phyloP scores from a whole-genome alignment of 2,329 filamentous ascomycete genomes.

The Aspergillus texensis region DNA sequence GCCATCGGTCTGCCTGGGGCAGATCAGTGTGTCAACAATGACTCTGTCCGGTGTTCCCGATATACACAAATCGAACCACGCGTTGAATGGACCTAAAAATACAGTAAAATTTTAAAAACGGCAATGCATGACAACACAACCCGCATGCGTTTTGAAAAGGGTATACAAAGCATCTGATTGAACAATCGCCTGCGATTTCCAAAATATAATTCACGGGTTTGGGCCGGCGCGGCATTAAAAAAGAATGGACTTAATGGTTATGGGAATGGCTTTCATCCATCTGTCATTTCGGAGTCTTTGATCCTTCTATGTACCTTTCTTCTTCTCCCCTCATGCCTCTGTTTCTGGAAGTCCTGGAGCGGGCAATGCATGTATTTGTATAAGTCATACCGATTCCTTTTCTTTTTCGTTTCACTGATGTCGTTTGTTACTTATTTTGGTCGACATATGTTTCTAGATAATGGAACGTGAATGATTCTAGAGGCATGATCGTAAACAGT shows the following conservation, averaged over 20 bases:
- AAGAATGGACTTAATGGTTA: slow-evolving; percentile 12
- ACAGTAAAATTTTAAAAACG: slow-evolving; percentile 1
- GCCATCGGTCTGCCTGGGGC: slow-evolving; percentile 15
- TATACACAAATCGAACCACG: slow-evolving; percentile 2
- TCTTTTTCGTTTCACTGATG: slow-evolving; percentile 21
- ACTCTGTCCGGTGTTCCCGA: background rate
- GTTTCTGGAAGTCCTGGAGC: slow-evolving; percentile 27
- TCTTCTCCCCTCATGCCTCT: slow-evolving; percentile 25
- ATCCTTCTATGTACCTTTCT: slow-evolving; percentile 15
- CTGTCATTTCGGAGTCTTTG: slow-evolving; percentile 20
- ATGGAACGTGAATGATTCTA: slow-evolving; percentile 30
- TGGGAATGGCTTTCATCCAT: slow-evolving; percentile 15
- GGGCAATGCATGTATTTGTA: slow-evolving; percentile 42
- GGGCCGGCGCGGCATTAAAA: slow-evolving; percentile 15
- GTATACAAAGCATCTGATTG: slow-evolving; percentile 5
- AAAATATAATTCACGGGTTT: slow-evolving; percentile 6
- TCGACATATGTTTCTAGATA: slow-evolving; percentile 31
- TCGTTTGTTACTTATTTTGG: slow-evolving; percentile 22
- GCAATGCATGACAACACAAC: background rate
- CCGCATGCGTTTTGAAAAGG: slow-evolving; percentile 2
- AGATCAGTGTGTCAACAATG: slow-evolving; percentile 3
- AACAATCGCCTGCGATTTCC: background rate
- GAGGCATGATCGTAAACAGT: background rate
- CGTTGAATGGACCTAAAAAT: background rate
- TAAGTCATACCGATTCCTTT: slow-evolving; percentile 30